Base-by-base conservation (phyloP, 140 eudicot genomes). In the Bidens hawaiensis region DNA sequence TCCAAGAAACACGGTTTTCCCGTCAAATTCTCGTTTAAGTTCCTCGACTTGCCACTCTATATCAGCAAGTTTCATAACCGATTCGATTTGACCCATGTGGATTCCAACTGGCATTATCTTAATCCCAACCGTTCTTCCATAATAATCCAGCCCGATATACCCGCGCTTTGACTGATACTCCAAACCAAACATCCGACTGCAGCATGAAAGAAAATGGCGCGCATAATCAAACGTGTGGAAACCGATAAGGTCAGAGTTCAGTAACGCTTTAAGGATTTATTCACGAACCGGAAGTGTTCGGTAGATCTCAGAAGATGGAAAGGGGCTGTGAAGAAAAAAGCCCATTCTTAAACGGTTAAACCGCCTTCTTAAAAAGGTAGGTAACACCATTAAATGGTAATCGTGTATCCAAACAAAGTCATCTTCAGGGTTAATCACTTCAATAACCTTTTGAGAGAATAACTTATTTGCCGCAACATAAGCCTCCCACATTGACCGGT, bases 101-200 rank as follows among this genome's bases (percentile, higher is more conserved):
- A 88, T 80, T 53, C 96, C 96, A 25, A 88, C 90, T 2, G 96
- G 96, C 96, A 85, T 88, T 38, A 88, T 88, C 83, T 88, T 88
- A 54, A 88, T 80, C 17, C 96, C 96, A 49, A 88, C 88, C 1
- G 94, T 88, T 66, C 96, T 76, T 26, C 96, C 94, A 75, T 60
- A 86, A 73, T 84, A 88, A 27, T 88, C 96, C 33, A 88, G 57
- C 60, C 89, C 94, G 25, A 88, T 79, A 67, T 88, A 88, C 4
- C 96, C 96, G 74, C 96, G 71, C 70, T 88, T 88, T 24, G 94
- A 88, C 53, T 85, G 82, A 67, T 88, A 88, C 75, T 85, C 96
- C 75, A 88, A 73, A 34, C 96, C 96, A 73, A 88, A 72, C 96
- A 88, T 80, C 27, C 96, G 88, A 52, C 94, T 88, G 74, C 96